Percentiles rank a stretch among this genome's conserved stretches.
phyloP scores from a whole-genome alignment of 73 alveolate species.

The Tetrahymena borealis region DNA sequence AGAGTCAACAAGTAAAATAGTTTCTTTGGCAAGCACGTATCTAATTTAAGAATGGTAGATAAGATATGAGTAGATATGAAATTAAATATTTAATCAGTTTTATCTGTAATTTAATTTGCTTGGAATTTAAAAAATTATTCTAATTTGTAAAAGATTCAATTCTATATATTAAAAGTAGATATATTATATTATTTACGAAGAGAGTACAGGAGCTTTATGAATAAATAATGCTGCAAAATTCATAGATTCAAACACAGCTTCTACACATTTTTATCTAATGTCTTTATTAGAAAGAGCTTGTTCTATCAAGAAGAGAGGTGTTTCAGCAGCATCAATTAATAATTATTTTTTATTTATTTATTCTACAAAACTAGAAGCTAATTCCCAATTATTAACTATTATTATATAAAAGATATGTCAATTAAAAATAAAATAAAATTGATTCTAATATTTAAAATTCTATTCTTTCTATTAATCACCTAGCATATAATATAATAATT shows the following conservation, averaged over 20 bases:
- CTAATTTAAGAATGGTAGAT: not conserved
- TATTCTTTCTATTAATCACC: too few relatives aligned
- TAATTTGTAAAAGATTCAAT: too few relatives aligned
- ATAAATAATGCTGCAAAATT: conserved; percentile 26
- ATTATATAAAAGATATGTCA: too few relatives aligned
- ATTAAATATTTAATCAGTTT: too few relatives aligned
- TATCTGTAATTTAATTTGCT: too few relatives aligned
- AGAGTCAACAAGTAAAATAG: conserved; percentile 33
- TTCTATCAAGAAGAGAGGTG: conserved; percentile 29
- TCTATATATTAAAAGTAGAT: too few relatives aligned
- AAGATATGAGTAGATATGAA: too few relatives aligned
- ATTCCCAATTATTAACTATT: not conserved
- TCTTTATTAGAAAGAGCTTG: conserved; percentile 9
- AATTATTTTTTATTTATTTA: not conserved
- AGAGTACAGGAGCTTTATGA: conserved; percentile 18
- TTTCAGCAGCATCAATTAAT: not conserved
- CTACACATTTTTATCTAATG: conserved; percentile 17
- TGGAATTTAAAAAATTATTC: too few relatives aligned
- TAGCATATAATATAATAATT: too few relatives aligned
- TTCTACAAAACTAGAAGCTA: not conserved
- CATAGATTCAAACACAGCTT: conserved; percentile 27
- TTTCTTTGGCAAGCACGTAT: conserved; percentile 35
- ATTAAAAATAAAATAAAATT: too few relatives aligned
- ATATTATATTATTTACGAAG: conserved; percentile 7
- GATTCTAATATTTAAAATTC: too few relatives aligned